Conservation (phyloP, 2,329 filamentous ascomycete species). For the Claviceps purpurea region DNA sequence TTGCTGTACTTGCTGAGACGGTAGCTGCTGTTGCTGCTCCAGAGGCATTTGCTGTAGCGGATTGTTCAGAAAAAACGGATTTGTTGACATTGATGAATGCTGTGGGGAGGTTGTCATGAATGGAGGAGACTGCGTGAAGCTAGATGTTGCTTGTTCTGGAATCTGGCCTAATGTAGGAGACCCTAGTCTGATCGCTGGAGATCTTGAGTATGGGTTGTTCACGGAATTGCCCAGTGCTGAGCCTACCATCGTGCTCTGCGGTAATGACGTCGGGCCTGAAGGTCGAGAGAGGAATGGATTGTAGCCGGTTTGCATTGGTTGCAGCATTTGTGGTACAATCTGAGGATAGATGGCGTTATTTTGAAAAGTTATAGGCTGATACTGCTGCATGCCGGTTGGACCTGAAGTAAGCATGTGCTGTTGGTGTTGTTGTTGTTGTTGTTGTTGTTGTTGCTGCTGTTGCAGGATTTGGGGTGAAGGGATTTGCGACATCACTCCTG, state of each 20-base stretch:
- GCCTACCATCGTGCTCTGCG: constrained; percentile 27
- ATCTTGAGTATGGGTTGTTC: constrained; percentile 37
- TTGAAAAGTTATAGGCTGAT: constrained; percentile 24
- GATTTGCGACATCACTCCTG: constrained; percentile 24
- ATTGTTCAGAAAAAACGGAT: constrained; percentile 24
- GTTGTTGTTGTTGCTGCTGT: constrained; percentile 24
- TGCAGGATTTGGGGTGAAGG: constrained; percentile 8
- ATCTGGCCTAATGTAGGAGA: constrained; percentile 38
- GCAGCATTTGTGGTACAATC: constrained; percentile 19
- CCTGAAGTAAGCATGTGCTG: constrained; percentile 27
- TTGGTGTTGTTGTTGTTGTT: constrained; percentile 25
- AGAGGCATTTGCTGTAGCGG: constrained; percentile 14
- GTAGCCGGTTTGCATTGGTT: constrained; percentile 28
- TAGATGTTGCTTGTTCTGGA: constrained; percentile 36
- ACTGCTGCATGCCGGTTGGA: constrained; percentile 27
- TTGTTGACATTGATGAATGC: constrained; percentile 17
- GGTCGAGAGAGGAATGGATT: constrained; percentile 38
- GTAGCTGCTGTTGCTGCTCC: constrained; percentile 10
- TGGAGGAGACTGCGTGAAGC: constrained; percentile 30
- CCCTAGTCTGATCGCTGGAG: constrained; percentile 36
- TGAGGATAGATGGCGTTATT: constrained; percentile 30
- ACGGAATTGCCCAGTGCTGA: constrained; percentile 21
- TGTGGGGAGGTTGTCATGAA: constrained; percentile 22
- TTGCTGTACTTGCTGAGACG: constrained; percentile 10
- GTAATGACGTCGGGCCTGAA: constrained; percentile 17